Evolutionary conservation across 768 basidiomycete genomes (phyloP), one percentile per base, ranked within the genome.

Genomic region (Russula virescens): DNA sequence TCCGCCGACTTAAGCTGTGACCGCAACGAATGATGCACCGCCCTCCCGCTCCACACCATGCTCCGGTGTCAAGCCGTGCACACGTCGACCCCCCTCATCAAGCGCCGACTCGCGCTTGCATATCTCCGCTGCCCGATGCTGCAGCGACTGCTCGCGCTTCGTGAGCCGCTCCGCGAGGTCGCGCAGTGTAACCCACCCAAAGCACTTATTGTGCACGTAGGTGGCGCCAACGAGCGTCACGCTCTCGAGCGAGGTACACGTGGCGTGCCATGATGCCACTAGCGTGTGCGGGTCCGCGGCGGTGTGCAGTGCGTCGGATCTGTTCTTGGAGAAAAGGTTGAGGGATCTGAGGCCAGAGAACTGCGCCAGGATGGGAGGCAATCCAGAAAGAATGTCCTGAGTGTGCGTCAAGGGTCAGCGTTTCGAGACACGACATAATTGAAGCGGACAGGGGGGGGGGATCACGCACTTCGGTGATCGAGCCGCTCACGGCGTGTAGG

Each of bases 401-500:
- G 25, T 4, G 13, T 14, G 51, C 18, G 16, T 5, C 13, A 40
- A 13, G 47, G 14, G 42, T 68, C 65, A 48, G 63, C 9, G 25
- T n/a, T 50, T 4, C 10, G 25, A 31, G 9, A 5, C n/a, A n/a
- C n/a, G 31, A 31, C 31, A 31, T 31, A 8, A 28, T 23, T 25
- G 10, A 23, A 5, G 18, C 3, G 18, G 14, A 4, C 42, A 19
- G 1, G 7, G 21, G 23, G 35, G 19, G 11, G 21, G 21, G n/a
- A 14, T 49, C 9, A 57, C 68, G 51, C 40, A 72, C 71, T 6
- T 51, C 52, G 18, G 68, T 69, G 61, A 72, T 58, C 2, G 70
- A 66, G 34, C 69, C 71, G 61, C 62, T 60, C n/a, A 69, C 70
- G 1, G 69, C 69, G 28, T 72, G 69, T 38, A 72, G 51, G 5